Evolutionary conservation across 306 rosid genomes (phyloP).

Genomic region (Begonia peltatifolia): DNA sequence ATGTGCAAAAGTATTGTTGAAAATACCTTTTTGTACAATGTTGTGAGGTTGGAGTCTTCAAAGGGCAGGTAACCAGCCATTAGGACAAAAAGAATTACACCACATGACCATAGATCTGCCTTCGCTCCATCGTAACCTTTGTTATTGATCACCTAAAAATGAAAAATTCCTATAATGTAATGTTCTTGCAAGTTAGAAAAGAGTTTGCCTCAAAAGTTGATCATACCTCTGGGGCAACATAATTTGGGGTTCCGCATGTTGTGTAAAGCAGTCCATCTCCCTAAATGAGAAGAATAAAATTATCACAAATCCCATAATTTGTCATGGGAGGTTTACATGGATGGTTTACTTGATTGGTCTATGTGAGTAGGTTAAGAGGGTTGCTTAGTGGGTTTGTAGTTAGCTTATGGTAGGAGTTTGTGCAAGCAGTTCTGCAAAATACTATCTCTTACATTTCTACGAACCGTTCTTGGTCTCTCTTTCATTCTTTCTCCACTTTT

Average conservation of each 20-base stretch:
- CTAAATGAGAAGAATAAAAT: slow-evolving; percentile 18
- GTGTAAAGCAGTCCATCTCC: slow-evolving; percentile 95
- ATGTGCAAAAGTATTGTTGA: background rate
- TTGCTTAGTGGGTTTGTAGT: too few relatives aligned
- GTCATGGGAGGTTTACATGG: too few relatives aligned
- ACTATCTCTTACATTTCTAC: too few relatives aligned
- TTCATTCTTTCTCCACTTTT: too few relatives aligned
- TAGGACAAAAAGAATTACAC: slow-evolving; percentile 79
- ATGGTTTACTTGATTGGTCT: too few relatives aligned
- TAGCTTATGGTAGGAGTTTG: too few relatives aligned
- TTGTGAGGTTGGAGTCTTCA: slow-evolving; percentile 69
- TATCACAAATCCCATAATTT: too few relatives aligned
- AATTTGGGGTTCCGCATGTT: slow-evolving; percentile 94
- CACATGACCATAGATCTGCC: slow-evolving; percentile 97
- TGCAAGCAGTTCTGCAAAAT: too few relatives aligned
- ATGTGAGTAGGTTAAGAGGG: too few relatives aligned
- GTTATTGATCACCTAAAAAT: slow-evolving; percentile 66
- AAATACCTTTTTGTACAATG: slow-evolving; percentile 75
- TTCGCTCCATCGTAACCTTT: slow-evolving; percentile 90
- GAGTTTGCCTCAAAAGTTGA: slow-evolving; percentile 9
- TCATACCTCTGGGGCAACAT: slow-evolving; percentile 94
- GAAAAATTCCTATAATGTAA: slow-evolving; percentile 13
- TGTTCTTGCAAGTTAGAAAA: slow-evolving; percentile 7
- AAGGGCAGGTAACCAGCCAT: slow-evolving; percentile 96
- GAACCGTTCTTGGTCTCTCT: too few relatives aligned